Percentiles rank a stretch among this genome's conserved stretches.
Conservation (phyloP, 2,329 filamentous ascomycete species). For the Piedraia hortae region DNA sequence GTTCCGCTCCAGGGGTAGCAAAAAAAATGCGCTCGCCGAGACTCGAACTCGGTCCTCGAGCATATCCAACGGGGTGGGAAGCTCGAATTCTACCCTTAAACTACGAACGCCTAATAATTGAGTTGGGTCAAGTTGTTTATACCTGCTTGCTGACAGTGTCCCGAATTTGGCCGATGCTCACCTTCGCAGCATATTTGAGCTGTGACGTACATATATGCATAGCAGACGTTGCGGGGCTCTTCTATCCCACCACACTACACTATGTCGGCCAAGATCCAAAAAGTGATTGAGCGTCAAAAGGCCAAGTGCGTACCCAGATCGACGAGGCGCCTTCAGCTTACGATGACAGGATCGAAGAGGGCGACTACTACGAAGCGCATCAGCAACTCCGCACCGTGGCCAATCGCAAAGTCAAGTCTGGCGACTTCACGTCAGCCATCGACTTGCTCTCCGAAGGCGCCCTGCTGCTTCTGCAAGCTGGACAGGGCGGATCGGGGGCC, state of each 20-base stretch:
- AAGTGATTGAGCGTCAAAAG: constrained; percentile 49
- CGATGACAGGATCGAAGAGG: constrained; percentile 57
- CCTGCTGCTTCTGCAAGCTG: constrained; percentile 60
- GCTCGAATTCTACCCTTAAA: background rate
- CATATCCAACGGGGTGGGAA: background rate
- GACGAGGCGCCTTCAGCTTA: too few relatives aligned
- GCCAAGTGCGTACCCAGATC: constrained; percentile 27
- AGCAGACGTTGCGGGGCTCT: background rate
- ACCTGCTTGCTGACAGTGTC: background rate
- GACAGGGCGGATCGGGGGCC: constrained; percentile 79
- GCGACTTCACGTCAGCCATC: constrained; percentile 61
- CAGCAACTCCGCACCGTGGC: constrained; percentile 93
- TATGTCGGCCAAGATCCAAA: constrained; percentile 30
- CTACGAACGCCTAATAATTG: background rate
- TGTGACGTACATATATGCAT: background rate
- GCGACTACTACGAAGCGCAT: constrained; percentile 91
- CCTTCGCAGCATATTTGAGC: background rate
- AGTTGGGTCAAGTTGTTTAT: background rate
- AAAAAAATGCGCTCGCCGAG: too few relatives aligned
- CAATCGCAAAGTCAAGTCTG: constrained; percentile 69
- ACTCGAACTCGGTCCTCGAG: too few relatives aligned
- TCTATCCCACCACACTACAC: background rate
- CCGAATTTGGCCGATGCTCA: background rate
- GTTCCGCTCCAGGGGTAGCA: too few relatives aligned
- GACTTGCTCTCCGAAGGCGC: constrained; percentile 69